Evolutionary conservation across 2,329 filamentous ascomycete genomes (phyloP), one percentile per base, ranked within the genome.

Genomic region (Arthrinium phaeospermum): DNA sequence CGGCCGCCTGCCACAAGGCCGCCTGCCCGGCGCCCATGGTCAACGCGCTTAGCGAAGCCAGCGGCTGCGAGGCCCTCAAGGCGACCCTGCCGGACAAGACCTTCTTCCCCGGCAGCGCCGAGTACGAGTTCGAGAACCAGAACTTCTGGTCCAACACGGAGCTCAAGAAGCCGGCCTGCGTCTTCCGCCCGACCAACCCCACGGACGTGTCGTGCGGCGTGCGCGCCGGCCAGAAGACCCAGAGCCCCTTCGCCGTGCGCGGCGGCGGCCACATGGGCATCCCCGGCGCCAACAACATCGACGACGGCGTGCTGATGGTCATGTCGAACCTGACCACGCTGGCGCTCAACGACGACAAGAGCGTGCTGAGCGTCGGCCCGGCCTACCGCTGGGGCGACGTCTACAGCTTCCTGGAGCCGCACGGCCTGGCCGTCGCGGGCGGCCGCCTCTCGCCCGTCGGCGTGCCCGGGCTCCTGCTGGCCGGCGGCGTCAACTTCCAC

Each of bases 91-190:
- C 72, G 2, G 70, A 74, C 70, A 74, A 75, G 16, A 72, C 79
- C 41, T 81, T 80, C 72, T 72, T 68, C 67, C 75, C 71, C 8
- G 71, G 72, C 44, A 75, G 71, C 57, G 46, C 57, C 3, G 79
- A 81, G 6, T 82, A 81, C 73, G 68, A 77, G 14, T 79, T 80
- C 69, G 80, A 82, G 73, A 71, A 76, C 41, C 73, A 77, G 68
- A 73, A 80, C 67, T 81, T 81, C 74, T 81, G 80, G 80, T 81
- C 80, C 16, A 81, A 81, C 73, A 81, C 80, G 14, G 78, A 82
- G 76, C 75, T 80, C 49, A 73, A 81, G 74, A 75, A 74, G 37
- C 80, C 80, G 5, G 76, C 74, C 12, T 82, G 80, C 67, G 77
- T 82, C n/a, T 81, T 80, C 73, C 80, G 80, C 24, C 80, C 80